Percentiles rank a stretch among this genome's conserved stretches.
Evolutionary conservation across 2,329 filamentous ascomycete species (phyloP).

Genomic region (Aspergillus flavus): DNA sequence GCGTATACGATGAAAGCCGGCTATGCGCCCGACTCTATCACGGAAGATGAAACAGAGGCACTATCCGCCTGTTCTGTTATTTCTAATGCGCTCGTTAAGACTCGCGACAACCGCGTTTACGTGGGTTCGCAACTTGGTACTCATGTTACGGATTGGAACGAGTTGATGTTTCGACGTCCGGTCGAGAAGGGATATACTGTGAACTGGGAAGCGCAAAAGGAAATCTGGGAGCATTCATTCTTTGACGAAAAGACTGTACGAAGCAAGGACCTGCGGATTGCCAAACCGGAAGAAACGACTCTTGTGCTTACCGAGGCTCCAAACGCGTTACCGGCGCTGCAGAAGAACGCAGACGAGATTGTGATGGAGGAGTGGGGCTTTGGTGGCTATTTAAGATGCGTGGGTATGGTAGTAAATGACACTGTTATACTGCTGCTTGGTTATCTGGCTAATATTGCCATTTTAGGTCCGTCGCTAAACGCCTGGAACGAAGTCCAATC

Average conservation of each 20-base stretch:
- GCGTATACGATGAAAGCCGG: constrained; percentile 90
- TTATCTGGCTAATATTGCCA: background rate
- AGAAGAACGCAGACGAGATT: constrained; percentile 92
- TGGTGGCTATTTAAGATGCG: constrained; percentile 75
- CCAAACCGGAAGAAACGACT: constrained; percentile 76
- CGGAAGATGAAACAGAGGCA: constrained; percentile 44
- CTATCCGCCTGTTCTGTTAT: constrained; percentile 64
- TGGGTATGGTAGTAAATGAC: constrained; percentile 56
- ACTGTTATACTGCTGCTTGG: background rate
- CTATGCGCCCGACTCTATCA: constrained; percentile 55
- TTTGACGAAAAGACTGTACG: constrained; percentile 69
- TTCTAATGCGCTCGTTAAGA: constrained; percentile 86
- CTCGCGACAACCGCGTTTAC: constrained; percentile 76
- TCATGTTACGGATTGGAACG: constrained; percentile 83
- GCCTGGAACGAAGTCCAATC: constrained; percentile 77
- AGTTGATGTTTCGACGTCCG: constrained; percentile 81
- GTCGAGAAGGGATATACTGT: constrained; percentile 95
- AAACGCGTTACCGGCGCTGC: constrained; percentile 77
- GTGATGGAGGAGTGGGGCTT: constrained; percentile 98
- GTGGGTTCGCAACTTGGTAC: constrained; percentile 73
- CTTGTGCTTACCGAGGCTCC: constrained; percentile 83
- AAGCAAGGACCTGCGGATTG: constrained; percentile 42
- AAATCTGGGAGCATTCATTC: constrained; percentile 91
- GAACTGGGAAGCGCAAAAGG: constrained; percentile 94
- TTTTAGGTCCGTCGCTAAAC: constrained; percentile 70